Evolutionary conservation across 345 rosid species (phyloP).

Genomic region (Bretschneidera sinensis): DNA sequence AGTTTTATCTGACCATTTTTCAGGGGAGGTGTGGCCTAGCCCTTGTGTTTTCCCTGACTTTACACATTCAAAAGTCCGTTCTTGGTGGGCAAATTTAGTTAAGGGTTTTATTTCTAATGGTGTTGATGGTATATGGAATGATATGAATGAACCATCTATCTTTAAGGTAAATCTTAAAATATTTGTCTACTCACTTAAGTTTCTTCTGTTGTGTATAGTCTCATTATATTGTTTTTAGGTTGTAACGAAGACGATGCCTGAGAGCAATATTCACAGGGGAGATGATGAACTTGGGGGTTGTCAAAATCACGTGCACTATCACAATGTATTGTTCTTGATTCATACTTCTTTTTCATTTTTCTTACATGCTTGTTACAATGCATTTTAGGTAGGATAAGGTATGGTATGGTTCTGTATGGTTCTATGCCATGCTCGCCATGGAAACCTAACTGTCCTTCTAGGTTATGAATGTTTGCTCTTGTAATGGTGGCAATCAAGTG

Average conservation of each 20-base stretch:
- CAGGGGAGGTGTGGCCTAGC: conserved; percentile 98
- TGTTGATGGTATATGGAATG: conserved; percentile 98
- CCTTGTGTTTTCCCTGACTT: conserved; percentile 89
- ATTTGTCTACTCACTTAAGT: not conserved
- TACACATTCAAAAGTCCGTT: conserved; percentile 65
- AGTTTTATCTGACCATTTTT: conserved; percentile 12
- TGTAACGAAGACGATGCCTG: conserved; percentile 91
- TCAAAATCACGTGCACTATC: conserved; percentile 76
- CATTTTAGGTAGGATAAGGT: not conserved
- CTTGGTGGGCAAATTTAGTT: conserved; percentile 86
- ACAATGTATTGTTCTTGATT: conserved; percentile 55
- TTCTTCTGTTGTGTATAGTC: conserved; percentile 13
- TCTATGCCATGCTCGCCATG: not conserved
- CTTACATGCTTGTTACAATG: conserved; percentile 4
- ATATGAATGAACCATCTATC: conserved; percentile 92
- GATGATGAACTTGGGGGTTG: conserved; percentile 80
- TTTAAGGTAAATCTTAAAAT: conserved; percentile 60
- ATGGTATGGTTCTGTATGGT: not conserved
- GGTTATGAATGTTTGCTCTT: not conserved
- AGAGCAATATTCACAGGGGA: conserved; percentile 71
- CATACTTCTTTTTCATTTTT: conserved; percentile 7
- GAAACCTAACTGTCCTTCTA: not conserved
- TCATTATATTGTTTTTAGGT: conserved; percentile 37
- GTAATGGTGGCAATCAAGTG: not conserved
- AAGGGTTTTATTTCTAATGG: conserved; percentile 74